Evolutionary conservation across 768 basidiomycete genomes (phyloP), one percentile per base, ranked within the genome.

Genomic region (Leccinum uliginosum): DNA sequence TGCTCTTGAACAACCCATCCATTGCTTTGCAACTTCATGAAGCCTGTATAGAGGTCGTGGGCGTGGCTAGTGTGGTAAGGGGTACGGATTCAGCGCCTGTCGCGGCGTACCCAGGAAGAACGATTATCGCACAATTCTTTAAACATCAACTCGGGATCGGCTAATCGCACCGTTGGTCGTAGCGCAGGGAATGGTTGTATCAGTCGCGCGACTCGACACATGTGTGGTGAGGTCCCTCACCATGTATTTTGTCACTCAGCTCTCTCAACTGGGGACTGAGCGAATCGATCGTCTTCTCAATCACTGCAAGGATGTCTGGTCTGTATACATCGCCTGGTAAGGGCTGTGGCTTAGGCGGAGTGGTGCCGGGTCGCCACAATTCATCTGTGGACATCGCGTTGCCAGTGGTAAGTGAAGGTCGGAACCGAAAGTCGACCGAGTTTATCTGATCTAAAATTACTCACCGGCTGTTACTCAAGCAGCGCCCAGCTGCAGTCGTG

Each of bases 241-340:
- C 80, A 59, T 87, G 87, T 19, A 93, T 89, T 64, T 87, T 84
- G 29, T 88, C 70, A 65, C 88, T 91, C 19, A 92, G 71, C 34
- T 62, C 70, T 53, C 83, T 76, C 52, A 91, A 70, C 47, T 85
- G 83, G 0, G 68, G 67, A 58, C 83, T 76, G n/a, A 88, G 72
- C 23, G 69, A 74, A 50, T 50, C 49, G 30, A 50, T 50, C 19
- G 49, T 50, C 12, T 6, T 19, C 58, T 85, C 84, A 44, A 90
- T 85, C n/a, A 79, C 78, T 56, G 81, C 71, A 34, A 86, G 70
- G 10, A 87, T 76, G 51, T 87, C 85, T 3, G 80, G 80, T 35
- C 80, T 74, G 61, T 80, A 83, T 12, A 86, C 71, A 6, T 67
- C 62, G 14, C 66, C 65, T 15, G 38, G 32, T 7, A 51, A 48